phyloP scores from a whole-genome alignment of 78 protist genomes.

The Anaeramoeba flamelloides region DNA sequence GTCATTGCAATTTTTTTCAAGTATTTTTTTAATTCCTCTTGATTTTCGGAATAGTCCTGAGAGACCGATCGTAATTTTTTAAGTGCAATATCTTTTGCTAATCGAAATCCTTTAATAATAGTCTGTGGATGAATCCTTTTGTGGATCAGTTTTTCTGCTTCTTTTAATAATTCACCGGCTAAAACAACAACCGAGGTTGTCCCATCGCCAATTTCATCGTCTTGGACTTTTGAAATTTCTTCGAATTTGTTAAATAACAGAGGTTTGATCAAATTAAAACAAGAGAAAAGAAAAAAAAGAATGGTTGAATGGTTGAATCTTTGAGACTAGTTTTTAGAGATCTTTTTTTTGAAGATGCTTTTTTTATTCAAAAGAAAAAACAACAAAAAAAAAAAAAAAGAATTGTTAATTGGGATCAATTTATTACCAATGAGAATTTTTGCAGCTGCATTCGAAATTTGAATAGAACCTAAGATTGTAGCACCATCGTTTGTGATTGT shows the following conservation, averaged over 20 bases:
- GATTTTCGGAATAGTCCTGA: too few species aligned
- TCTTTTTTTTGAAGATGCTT: too few species aligned
- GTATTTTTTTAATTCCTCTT: slow-evolving; percentile 55
- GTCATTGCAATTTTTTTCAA: slow-evolving; percentile 85
- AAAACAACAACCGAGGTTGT: slow-evolving; percentile 77
- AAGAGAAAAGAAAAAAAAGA: background rate
- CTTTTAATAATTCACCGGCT: slow-evolving; percentile 90
- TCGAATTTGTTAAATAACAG: slow-evolving; percentile 16
- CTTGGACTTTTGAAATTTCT: slow-evolving; percentile 81
- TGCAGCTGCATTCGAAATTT: slow-evolving; percentile 87
- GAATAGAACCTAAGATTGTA: slow-evolving; percentile 77
- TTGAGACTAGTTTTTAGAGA: too few species aligned
- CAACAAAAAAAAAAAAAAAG: background rate
- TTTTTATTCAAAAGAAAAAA: too few species aligned
- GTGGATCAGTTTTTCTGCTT: slow-evolving; percentile 79
- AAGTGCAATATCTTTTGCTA: slow-evolving; percentile 28
- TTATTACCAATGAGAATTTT: slow-evolving; percentile 61
- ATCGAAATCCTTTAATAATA: slow-evolving; percentile 40
- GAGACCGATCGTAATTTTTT: slow-evolving; percentile 49
- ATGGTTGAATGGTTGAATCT: too few species aligned
- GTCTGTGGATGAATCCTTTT: slow-evolving; percentile 89
- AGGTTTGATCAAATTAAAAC: background rate
- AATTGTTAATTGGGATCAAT: background rate
- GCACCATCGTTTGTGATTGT: slow-evolving; percentile 98
- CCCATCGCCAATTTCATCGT: slow-evolving; percentile 98